Base-by-base conservation (phyloP, 2,329 filamentous ascomycete species). In the Beauveria caledonica region DNA sequence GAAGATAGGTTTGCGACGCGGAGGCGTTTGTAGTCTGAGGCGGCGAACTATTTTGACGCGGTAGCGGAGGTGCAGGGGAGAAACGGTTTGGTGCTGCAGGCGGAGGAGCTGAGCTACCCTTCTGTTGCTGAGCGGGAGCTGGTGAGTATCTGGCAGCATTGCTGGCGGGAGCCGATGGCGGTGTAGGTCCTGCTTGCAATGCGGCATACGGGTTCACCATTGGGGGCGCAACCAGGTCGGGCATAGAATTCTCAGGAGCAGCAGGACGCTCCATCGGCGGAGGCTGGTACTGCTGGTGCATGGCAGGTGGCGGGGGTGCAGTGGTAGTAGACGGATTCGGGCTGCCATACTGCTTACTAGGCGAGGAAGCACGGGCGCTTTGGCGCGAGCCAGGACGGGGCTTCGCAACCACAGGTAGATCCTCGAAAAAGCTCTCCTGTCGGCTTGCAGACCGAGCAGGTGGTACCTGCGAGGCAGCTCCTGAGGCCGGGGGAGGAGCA, bases 341-440 rank as follows among this genome's bases (percentile, higher is more conserved):
- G 7, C 17, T 62, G 23, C 60, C 60, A 45, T 58, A 52, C 40
- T 71, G 68, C 42, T 73, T 77, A 25, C 70, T 69, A 17, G 80
- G 78, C 8, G 80, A 80, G 5, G 73, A 69, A 45, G 73, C 69
- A 39, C 76, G 69, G 27, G 71, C 73, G 65, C 77, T 79, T 29
- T 82, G 80, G 59, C 84, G 79, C 1, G 83, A 82, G 25, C 80
- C 78, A 19, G 85, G 82, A 27, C 86, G 82, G n/a, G 85, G 80
- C 68, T 80, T 86, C 4, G 82, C 73, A 1, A 80, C 72, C 56
- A 87, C 72, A 1, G 89, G 89, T 23, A 93, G 77, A 59, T 93
- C 89, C 72, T 92, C 89, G 65, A 92, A 93, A 70, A 93, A 93
- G 65, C 81, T 85, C 42, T 78, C 73, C 63, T 82, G 79, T 36